Base-by-base conservation (phyloP, 305 asterid species). In the Rubia balearica region DNA sequence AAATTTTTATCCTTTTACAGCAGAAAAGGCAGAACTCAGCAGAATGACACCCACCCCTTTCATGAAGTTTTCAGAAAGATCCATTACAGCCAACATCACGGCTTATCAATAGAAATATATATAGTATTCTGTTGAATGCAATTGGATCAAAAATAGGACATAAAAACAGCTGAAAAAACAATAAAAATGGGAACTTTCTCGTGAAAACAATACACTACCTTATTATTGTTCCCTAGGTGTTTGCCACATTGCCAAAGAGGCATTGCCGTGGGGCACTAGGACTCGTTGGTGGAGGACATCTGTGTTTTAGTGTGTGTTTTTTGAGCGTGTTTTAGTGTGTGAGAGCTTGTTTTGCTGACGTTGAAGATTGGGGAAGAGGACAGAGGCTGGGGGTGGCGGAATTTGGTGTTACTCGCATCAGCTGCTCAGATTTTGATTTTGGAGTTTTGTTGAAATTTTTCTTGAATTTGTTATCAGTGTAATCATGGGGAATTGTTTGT, bases 1-100 rank as follows among this genome's bases (percentile, higher is more conserved):
- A 61, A 41, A 67, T 40, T 21, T 53, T n/a, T n/a, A 22, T 6
- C 62, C 57, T 16, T 61, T 48, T 45, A 14, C 6, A 56, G 68
- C 62, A 57, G 64, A 71, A 68, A 56, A n/a, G 55, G 79, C 77
- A 70, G 66, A 16, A 51, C 78, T 61, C 21, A 46, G 27, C 67
- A 61, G 59, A 33, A 79, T 21, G 14, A 38, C 79, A 57, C 81
- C 72, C 69, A 72, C 71, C 77, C 75, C 72, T 68, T 69, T 57
- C 79, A 76, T 76, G 69, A 70, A 27, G 48, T 71, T 74, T 68
- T 71, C 60, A 80, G 65, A 73, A 65, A 71, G 77, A 72, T 74
- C 76, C 77, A 74, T 36, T n/a, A 65, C 38, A 42, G 13, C 48
- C 57, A n/a, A 57, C 65, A 55, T 21, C 65, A 40, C 60, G 6